Evolutionary conservation across 768 basidiomycete species (phyloP).

Genomic region (Baorangia bicolor): DNA sequence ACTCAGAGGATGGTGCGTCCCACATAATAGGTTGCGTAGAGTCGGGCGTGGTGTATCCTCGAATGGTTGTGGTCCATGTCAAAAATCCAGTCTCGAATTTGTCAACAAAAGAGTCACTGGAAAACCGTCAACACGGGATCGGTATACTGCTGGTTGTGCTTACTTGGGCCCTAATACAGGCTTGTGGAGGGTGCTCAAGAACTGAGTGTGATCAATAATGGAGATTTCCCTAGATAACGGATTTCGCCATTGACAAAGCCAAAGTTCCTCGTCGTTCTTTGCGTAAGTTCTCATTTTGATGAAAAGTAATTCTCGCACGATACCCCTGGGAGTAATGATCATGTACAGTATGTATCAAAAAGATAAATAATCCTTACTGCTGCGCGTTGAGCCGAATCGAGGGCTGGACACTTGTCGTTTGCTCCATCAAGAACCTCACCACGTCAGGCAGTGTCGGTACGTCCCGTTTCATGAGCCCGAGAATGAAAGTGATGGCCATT

Average conservation of each 20-base stretch:
- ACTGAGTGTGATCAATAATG: constrained; percentile 48
- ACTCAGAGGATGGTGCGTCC: constrained; percentile 51
- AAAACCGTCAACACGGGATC: background rate
- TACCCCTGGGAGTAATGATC: constrained; percentile 43
- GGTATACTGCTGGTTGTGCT: constrained; percentile 8
- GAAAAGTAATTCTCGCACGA: constrained; percentile 63
- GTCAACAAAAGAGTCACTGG: constrained; percentile 60
- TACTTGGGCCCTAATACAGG: constrained; percentile 40
- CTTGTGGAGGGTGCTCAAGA: constrained; percentile 46
- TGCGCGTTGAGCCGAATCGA: constrained; percentile 65
- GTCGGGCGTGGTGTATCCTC: constrained; percentile 51
- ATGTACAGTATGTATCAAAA: background rate
- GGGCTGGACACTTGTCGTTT: constrained; percentile 69
- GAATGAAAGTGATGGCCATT: constrained; percentile 63
- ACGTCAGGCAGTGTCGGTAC: constrained; percentile 49
- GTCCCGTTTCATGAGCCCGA: constrained; percentile 64
- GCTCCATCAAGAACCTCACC: constrained; percentile 61
- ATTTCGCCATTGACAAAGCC: constrained; percentile 71
- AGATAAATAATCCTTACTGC: constrained; percentile 40
- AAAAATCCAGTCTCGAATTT: constrained; percentile 78
- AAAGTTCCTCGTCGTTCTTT: constrained; percentile 59
- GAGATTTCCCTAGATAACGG: constrained; percentile 51
- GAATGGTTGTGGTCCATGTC: constrained; percentile 63
- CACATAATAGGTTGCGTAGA: constrained; percentile 41
- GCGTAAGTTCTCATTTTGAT: constrained; percentile 79